Conservation (phyloP, 352 stramenopile genomes). For the Pythium scleroteichum region DNA sequence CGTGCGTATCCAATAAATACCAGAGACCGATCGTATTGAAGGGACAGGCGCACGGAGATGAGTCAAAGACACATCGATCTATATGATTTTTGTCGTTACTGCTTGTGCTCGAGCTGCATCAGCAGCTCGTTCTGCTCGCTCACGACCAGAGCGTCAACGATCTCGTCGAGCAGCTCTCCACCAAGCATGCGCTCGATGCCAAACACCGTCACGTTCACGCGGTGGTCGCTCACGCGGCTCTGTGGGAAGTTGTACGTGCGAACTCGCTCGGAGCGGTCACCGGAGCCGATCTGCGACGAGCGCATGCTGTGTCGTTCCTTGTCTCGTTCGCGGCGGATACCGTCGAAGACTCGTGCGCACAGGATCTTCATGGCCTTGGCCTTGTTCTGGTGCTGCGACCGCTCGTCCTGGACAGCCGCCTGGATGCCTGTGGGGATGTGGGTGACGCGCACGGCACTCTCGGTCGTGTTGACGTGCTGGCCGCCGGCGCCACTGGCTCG, state of each 20-base stretch:
- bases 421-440: slow-evolving; percentile 96
- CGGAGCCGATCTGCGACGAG: slow-evolving; percentile 92
- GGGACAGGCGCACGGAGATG: too few species aligned
- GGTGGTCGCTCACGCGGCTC: slow-evolving; percentile 95
- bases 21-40: too few species aligned
- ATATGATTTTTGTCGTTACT: too few species aligned
- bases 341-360: slow-evolving; percentile 94
- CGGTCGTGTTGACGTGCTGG: slow-evolving; percentile 99
- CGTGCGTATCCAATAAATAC: too few species aligned
- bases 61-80: too few species aligned
- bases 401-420: slow-evolving; percentile 92
- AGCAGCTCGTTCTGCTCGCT: slow-evolving; percentile 80
- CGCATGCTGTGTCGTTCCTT: slow-evolving; percentile 63
- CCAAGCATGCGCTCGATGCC: slow-evolving; percentile 91
- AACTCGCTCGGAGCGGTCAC: slow-evolving; percentile 96
- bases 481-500: slow-evolving; percentile 94
- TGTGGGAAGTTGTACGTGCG: slow-evolving; percentile 99
- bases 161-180: slow-evolving; percentile 88
- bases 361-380: slow-evolving; percentile 98
- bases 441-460: slow-evolving; percentile 96
- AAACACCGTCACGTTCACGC: slow-evolving; percentile 88
- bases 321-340: slow-evolving; percentile 78
- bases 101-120: slow-evolving; percentile 59
- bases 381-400: slow-evolving; percentile 98
- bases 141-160: slow-evolving; percentile 81